These are phyloP conservation scores for Penicillium sclerotiorum DNA, from an alignment of 2,329 filamentous ascomycete genomes.

Conservation along the genomic window DNA sequence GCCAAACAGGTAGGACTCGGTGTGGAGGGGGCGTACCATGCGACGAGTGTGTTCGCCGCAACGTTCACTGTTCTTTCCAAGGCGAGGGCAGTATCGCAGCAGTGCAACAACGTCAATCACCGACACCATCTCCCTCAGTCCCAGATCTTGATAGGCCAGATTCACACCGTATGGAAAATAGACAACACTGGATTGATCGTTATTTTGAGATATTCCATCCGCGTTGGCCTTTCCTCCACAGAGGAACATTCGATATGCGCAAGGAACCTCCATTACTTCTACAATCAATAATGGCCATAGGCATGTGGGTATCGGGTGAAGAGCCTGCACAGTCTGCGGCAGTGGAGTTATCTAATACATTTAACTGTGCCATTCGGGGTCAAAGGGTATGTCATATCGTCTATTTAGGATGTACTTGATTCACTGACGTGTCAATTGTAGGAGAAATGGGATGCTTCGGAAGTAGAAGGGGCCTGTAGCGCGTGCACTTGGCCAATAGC, in stretches of 20 bases:
- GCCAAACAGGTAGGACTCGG: slow-evolving; percentile 19
- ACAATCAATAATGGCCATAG: slow-evolving; percentile 32
- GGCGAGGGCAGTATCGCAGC: no score
- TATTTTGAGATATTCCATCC: slow-evolving; percentile 34
- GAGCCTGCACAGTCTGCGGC: slow-evolving; percentile 22
- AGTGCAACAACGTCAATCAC: no score
- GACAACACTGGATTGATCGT: slow-evolving; percentile 19
- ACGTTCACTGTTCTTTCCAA: no score
- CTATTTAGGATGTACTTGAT: neutral
- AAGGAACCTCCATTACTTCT: slow-evolving; percentile 30
- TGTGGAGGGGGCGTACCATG: no score
- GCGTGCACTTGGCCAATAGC: slow-evolving; percentile 32
- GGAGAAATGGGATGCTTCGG: slow-evolving; percentile 29
- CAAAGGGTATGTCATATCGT: slow-evolving; percentile 25
- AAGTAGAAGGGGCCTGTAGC: slow-evolving; percentile 1
- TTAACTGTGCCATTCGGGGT: slow-evolving; percentile 25
- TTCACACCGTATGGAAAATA: slow-evolving; percentile 5
- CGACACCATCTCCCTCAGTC: neutral
- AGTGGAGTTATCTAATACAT: slow-evolving; percentile 25
- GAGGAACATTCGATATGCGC: slow-evolving; percentile 20
- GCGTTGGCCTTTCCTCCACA: slow-evolving; percentile 33
- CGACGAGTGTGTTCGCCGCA: no score
- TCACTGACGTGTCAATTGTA: slow-evolving; percentile 5
- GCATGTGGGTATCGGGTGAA: slow-evolving; percentile 28
- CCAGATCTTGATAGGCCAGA: neutral